Evolutionary conservation across 345 rosid genomes (phyloP).

Genomic region (Eucalyptus rudis): DNA sequence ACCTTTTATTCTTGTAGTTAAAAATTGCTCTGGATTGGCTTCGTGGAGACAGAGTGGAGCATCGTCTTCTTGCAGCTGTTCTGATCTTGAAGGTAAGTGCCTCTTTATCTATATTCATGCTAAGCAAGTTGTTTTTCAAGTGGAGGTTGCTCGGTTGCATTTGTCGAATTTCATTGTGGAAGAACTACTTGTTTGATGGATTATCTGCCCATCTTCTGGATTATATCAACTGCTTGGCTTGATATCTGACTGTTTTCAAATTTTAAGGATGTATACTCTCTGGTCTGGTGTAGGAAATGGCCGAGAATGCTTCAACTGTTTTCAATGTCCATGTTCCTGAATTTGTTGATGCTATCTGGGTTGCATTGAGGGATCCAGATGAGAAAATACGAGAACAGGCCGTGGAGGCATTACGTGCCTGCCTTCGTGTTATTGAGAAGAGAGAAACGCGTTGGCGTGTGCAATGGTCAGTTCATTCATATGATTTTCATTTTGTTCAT

Average conservation of each 20-base stretch:
- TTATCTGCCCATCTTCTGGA: not conserved
- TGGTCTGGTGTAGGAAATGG: conserved; percentile 60
- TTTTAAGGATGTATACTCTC: not conserved
- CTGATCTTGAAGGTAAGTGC: conserved; percentile 71
- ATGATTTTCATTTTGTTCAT: not conserved
- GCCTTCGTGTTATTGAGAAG: conserved; percentile 97
- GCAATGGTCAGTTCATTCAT: conserved; percentile 60
- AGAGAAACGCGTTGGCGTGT: conserved; percentile 99
- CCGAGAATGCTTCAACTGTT: conserved; percentile 98
- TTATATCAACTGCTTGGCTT: not conserved
- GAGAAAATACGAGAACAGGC: conserved; percentile 84
- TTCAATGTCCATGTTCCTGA: conserved; percentile 94
- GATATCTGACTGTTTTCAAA: not conserved
- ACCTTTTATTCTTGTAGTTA: conserved; percentile 30
- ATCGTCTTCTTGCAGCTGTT: conserved; percentile 87
- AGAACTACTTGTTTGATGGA: not conserved
- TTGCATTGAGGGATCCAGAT: conserved; percentile 91
- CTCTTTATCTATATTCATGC: not conserved
- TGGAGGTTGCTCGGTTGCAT: not conserved
- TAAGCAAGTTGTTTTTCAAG: not conserved
- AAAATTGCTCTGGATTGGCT: conserved; percentile 90
- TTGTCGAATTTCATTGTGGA: not conserved
- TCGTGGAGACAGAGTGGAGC: conserved; percentile 74
- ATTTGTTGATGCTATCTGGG: conserved; percentile 98
- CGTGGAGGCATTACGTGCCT: conserved; percentile 98